Conservation (phyloP, 805 yeast genomes). For the Myxozyma mucilagina region DNA sequence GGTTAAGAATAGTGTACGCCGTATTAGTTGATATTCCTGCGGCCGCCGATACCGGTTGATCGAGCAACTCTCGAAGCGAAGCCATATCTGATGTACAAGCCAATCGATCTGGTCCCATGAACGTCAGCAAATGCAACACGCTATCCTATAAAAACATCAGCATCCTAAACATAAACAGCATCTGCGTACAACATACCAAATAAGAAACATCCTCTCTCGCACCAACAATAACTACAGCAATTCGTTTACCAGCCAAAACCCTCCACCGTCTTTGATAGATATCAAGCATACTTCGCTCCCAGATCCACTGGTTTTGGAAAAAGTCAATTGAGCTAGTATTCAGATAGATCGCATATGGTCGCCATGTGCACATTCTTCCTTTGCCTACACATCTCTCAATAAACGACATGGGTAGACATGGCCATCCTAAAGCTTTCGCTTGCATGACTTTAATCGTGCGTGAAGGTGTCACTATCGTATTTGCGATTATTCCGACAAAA, state of each 20-base stretch:
- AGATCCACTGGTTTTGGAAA: slow-evolving; percentile 1
- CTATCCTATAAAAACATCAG: neutral
- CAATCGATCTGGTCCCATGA: slow-evolving; percentile 17
- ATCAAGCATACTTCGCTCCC: slow-evolving; percentile 13
- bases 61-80: neutral
- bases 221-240: slow-evolving; percentile 7
- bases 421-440: slow-evolving; percentile 32
- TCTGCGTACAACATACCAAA: neutral
- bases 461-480: slow-evolving; percentile 6
- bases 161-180: neutral
- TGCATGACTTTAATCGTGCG: slow-evolving; percentile 26
- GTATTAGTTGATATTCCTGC: neutral
- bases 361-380: slow-evolving; percentile 22
- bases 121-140: slow-evolving; percentile 10
- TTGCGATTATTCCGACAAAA: slow-evolving; percentile 21
- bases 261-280: slow-evolving; percentile 3
- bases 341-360: slow-evolving; percentile 8
- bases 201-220: neutral
- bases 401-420: slow-evolving; percentile 28
- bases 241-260: slow-evolving; percentile 9
- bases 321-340: neutral
- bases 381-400: slow-evolving; percentile 5
- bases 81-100: slow-evolving; percentile 2
- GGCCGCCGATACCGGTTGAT: neutral
- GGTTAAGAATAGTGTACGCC: neutral